A percentile compares a stretch with the other conserved stretches of the same genome.
These are phyloP conservation scores for Balansia obtecta DNA, from an alignment of 2,329 filamentous ascomycete genomes.

Conservation along the genomic window DNA sequence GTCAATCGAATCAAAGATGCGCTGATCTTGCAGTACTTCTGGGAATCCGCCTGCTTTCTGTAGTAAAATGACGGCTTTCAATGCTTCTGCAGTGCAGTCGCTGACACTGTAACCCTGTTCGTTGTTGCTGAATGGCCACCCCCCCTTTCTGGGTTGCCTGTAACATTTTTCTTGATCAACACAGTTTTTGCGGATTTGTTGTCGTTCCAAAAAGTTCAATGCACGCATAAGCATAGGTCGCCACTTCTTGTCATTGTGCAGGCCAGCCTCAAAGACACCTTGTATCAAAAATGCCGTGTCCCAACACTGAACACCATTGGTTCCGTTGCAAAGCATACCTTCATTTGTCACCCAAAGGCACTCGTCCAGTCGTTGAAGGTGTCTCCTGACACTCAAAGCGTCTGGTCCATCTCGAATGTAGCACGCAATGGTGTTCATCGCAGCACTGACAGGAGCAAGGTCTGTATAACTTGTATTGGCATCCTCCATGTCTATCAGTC, in stretches of 20 bases:
- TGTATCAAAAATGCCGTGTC: conserved; percentile 88
- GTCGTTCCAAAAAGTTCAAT: conserved; percentile 73
- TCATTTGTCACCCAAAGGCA: conserved; percentile 86
- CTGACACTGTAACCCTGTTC: conserved; percentile 91
- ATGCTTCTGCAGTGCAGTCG: conserved; percentile 83
- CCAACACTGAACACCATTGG: conserved; percentile 97
- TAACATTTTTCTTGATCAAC: conserved; percentile 70
- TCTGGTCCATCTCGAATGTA: conserved; percentile 76
- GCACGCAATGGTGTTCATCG: conserved; percentile 81
- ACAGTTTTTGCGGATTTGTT: conserved; percentile 81
- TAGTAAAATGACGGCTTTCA: conserved; percentile 76
- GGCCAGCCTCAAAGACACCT: conserved; percentile 63
- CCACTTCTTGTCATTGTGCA: conserved; percentile 68
- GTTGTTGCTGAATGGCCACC: conserved; percentile 90
- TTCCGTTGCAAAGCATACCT: conserved; percentile 90
- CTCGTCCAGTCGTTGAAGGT: conserved; percentile 72
- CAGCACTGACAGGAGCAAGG: conserved; percentile 77
- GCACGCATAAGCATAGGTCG: conserved; percentile 72
- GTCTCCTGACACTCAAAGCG: conserved; percentile 57
- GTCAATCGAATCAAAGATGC: conserved; percentile 80
- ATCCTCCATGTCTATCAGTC: conserved; percentile 82
- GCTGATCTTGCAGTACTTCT: conserved; percentile 57
- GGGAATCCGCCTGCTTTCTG: conserved; percentile 71
- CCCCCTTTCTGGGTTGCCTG: conserved; percentile 80
- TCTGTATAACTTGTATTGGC: conserved; percentile 81